These are phyloP conservation scores for Beauveria sp. DNA, from an alignment of 2,329 filamentous ascomycete species.

Conservation along the genomic window DNA sequence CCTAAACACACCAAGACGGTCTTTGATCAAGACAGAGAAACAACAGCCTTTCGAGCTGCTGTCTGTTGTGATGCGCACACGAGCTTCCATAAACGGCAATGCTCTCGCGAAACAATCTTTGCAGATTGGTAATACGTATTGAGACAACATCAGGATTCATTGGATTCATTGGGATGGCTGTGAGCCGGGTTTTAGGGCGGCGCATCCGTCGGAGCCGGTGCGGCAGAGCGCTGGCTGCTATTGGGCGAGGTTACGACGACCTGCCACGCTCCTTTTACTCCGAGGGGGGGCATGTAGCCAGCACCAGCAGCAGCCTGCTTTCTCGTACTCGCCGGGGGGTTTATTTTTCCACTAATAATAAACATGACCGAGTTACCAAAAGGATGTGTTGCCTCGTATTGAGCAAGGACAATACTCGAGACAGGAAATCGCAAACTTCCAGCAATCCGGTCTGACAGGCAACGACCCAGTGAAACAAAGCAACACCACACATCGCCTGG, in stretches of 20 bases:
- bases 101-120: background rate
- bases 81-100: constrained; percentile 2
- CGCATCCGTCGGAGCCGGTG: constrained; percentile 9
- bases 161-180: too few species aligned
- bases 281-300: background rate
- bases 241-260: background rate
- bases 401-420: background rate
- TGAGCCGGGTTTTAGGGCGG: background rate
- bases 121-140: background rate
- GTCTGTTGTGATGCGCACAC: background rate
- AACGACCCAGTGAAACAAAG: background rate
- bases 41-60: background rate
- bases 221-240: background rate
- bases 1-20: background rate
- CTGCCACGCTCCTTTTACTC: background rate
- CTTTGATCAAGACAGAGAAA: background rate
- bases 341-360: background rate
- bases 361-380: background rate
- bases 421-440: background rate
- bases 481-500: background rate
- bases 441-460: background rate
- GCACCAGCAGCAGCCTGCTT: background rate
- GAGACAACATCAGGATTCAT: background rate
- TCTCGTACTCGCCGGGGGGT: too few species aligned
- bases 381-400: background rate